These are phyloP conservation scores for maize (Zea mays) DNA, from an alignment of 176 grass and related monocot species.

Conservation along the genomic window Zm-B73-REFERENCE-NAM-5.0 NC_050096.1:268777001-268777500, in stretches of 20 bases:
- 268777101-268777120: neutral
- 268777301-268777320: neutral
- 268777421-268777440: too few relatives aligned
- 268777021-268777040: neutral
- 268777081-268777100: neutral
- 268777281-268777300: neutral
- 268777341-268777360: neutral
- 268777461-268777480: too few relatives aligned
- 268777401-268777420: too few relatives aligned
- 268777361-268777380: neutral
- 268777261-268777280: neutral
- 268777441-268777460: too few relatives aligned
- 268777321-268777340: neutral
- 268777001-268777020: neutral
- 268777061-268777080: neutral
- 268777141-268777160: neutral
- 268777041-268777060: neutral
- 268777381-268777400: too few relatives aligned
- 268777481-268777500: too few relatives aligned
- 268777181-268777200: neutral
- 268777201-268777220: neutral
- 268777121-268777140: neutral
- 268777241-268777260: conserved; percentile 1
- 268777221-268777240: neutral
- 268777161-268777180: neutral